Evolutionary conservation across 2,329 filamentous ascomycete genomes (phyloP), one percentile per base, ranked within the genome.

Genomic region (Leptographium galeiforme): DNA sequence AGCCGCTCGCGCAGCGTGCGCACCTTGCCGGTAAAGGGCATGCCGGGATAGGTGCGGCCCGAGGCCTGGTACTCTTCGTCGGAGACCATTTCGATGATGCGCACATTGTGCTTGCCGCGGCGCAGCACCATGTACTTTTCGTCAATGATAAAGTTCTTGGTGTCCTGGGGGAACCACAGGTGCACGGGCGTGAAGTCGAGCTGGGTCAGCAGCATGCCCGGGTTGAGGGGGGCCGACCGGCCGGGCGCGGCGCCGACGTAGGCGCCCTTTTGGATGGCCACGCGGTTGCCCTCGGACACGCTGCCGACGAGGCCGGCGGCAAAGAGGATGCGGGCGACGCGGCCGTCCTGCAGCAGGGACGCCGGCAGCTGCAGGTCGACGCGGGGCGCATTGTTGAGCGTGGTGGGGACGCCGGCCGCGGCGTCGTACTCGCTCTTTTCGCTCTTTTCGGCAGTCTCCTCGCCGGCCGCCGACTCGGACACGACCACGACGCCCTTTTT

Each of bases 161-260:
- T 82, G 52, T 84, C 77, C 30, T 72, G 66, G 0, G 73, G 70
- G 59, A 71, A 76, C 74, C 79, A 81, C 25, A 74, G 67, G 62
- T 80, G 79, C 56, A 87, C 75, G 2, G 76, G 74, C 10, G 74
- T 77, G 71, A 81, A 89, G 32, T 74, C 70, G 32, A 89, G 63
- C 54, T 74, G 73, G 16, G 71, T 75, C 0, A 71, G 66, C 38
- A 64, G 61, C 66, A 81, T 67, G 52, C 74, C 66, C 57, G 67
- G 55, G 49, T 67, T 68, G 13, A 57, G 40, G 38, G 59, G 52
- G 4, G 61, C 58, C 2, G 44, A 39, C 44, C 64, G 62, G 33
- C 68, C 68, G 58, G 62, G 73, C 44, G 72, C 62, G 0, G 73
- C 78, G 50, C 75, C 80, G 54, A 87, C 73, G 61, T 85, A 85